These are phyloP conservation scores for Arthrobotrys iridis DNA, from an alignment of 2,329 filamentous ascomycete species.

Conservation along the genomic window DNA sequence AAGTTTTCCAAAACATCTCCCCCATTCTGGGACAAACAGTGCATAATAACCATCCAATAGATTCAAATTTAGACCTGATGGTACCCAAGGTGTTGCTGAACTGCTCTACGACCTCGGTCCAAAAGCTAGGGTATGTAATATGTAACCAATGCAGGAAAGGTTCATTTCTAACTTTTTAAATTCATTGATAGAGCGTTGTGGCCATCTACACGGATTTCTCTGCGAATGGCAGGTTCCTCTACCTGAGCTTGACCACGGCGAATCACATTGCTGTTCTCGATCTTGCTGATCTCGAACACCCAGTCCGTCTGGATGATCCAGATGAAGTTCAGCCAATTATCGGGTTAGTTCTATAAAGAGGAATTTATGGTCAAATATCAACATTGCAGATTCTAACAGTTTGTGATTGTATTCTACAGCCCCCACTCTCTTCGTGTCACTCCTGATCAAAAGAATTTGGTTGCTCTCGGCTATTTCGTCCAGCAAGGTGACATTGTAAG, in stretches of 20 bases:
- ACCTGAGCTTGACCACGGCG: constrained; percentile 70
- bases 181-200: not conserved
- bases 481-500: constrained; percentile 67
- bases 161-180: not conserved
- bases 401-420: constrained; percentile 56
- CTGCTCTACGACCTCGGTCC: constrained; percentile 70
- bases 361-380: too few species aligned
- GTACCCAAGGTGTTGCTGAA: constrained; percentile 69
- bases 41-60: not conserved
- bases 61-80: constrained; percentile 60
- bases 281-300: constrained; percentile 70
- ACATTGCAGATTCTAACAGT: not conserved
- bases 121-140: constrained; percentile 62
- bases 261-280: constrained; percentile 73
- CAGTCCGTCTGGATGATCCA: constrained; percentile 71
- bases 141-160: not conserved
- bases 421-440: constrained; percentile 73
- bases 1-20: constrained; percentile 68
- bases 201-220: constrained; percentile 66
- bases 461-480: constrained; percentile 74
- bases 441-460: constrained; percentile 72
- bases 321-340: constrained; percentile 70
- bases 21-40: not conserved
- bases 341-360: constrained; percentile 57
- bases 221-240: constrained; percentile 69